Conservation (phyloP, 164 flowering plant genomes). For the Tinospora cordifolia region DNA sequence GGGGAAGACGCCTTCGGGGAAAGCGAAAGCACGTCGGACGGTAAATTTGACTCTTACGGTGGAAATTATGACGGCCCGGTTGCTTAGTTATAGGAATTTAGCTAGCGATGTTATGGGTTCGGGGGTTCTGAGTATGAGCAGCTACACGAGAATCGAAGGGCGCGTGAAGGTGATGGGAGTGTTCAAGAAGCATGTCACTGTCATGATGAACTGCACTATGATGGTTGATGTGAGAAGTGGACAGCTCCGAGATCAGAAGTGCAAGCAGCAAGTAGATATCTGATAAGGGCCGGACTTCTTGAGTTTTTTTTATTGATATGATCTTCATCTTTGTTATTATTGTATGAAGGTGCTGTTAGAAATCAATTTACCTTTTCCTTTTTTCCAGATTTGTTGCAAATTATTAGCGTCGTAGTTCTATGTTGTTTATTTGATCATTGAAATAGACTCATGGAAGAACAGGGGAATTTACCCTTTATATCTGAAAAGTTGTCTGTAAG, state of each 20-base stretch:
- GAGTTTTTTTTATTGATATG: too few species aligned
- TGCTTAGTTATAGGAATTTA: conserved; percentile 25
- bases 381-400: too few species aligned
- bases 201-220: conserved; percentile 54
- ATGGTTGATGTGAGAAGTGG: conserved; percentile 27
- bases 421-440: too few species aligned
- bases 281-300: too few species aligned
- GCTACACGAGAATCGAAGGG: conserved; percentile 45
- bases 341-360: too few species aligned
- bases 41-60: conserved; percentile 36
- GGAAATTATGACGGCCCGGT: conserved; percentile 31
- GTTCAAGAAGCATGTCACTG: conserved; percentile 34
- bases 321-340: too few species aligned
- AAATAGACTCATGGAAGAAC: too few species aligned
- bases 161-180: conserved; percentile 38
- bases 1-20: conserved; percentile 28
- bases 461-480: too few species aligned
- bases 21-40: conserved; percentile 34
- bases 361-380: too few species aligned
- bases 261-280: conserved; percentile 42
- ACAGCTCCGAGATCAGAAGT: conserved; percentile 36
- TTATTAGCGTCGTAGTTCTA: too few species aligned
- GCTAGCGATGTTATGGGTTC: conserved; percentile 22
- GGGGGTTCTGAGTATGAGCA: conserved; percentile 33
- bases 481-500: too few species aligned